Base-by-base conservation (phyloP, 1,139 yeast species). In the Suhomyces wounanorum region DNA sequence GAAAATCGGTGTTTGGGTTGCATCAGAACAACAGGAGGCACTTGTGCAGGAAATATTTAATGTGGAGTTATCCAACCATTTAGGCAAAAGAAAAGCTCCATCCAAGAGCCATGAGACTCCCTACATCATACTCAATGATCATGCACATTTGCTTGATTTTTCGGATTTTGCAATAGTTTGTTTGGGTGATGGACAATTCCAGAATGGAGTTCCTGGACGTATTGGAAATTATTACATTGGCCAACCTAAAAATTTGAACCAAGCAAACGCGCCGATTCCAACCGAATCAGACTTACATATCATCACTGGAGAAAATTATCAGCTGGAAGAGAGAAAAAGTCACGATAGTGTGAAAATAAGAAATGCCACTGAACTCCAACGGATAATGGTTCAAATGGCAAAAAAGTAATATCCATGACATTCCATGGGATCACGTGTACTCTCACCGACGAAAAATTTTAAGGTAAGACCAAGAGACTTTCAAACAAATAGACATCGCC, bases 1-100 rank as follows among this genome's bases (percentile, higher is more conserved):
- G 0, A 59, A 59, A 16, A 73, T 84, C 18, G 68, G 73, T 10
- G 72, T 85, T 11, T 59, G 78, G 44, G 72, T 79, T 1, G 66
- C 72, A 10, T 74, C 72, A 30, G 63, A 65, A 17, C 72, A 75
- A 8, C 89, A 74, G 56, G 55, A 53, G 40, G 55, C 57, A 13
- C 57, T 71, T 21, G 45, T 70, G 1, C 51, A 49, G 17, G 74
- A 70, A 48, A 58, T 70, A 2, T 38, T 61, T 6, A 43, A 10
- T 14, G 6, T 6, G 8, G 18, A 16, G 3, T 3, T 30, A 30
- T 30, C 33, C 8, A 30, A 30, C 13, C 33, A 9, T n/a, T 11
- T 14, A 3, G 13, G 13, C 13, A 30, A 30, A 10, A 21, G 16
- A 13, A 37, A 36, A 8, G 8, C 16, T 7, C 13, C 43, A 48